Evolutionary conservation across 176 grass and related monocot genomes (phyloP).

Genomic region (Alloteropsis semialata): DNA sequence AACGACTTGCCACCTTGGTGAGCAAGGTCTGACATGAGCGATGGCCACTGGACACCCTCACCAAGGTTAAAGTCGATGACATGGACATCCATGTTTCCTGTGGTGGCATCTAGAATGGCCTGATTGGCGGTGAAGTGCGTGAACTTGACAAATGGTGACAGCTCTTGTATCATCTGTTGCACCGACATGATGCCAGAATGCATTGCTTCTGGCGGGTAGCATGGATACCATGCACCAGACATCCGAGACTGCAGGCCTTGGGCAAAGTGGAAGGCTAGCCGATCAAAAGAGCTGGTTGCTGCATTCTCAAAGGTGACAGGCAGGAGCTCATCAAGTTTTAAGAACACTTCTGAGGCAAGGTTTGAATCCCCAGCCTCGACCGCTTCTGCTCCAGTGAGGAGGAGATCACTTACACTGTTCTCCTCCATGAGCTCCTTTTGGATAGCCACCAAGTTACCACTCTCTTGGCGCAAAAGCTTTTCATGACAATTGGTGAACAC

Average conservation of each 20-base stretch:
- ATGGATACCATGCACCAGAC: not conserved
- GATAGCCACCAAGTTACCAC: conserved; percentile 37
- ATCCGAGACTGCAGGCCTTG: conserved; percentile 36
- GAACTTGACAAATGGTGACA: conserved; percentile 49
- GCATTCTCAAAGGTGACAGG: not conserved
- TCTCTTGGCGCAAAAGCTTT: conserved; percentile 9
- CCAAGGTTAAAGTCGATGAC: conserved; percentile 48
- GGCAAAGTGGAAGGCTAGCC: conserved; percentile 41
- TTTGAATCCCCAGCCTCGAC: conserved; percentile 36
- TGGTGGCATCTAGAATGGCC: conserved; percentile 51
- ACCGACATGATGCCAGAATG: conserved; percentile 23
- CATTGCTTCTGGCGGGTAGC: not conserved
- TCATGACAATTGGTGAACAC: not conserved
- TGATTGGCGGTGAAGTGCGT: conserved; percentile 60
- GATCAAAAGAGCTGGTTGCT: conserved; percentile 26
- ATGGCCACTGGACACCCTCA: conserved; percentile 58
- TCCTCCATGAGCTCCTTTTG: conserved; percentile 59
- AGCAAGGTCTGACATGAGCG: conserved; percentile 57
- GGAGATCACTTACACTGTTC: conserved; percentile 51
- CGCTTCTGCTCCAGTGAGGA: conserved; percentile 46
- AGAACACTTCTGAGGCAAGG: conserved; percentile 35
- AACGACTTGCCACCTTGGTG: conserved; percentile 36
- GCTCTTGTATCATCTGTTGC: conserved; percentile 51
- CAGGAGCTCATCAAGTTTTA: conserved; percentile 34
- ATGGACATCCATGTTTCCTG: conserved; percentile 9